Percentiles rank a stretch among this genome's conserved stretches.
phyloP scores from a whole-genome alignment of 2,329 filamentous ascomycete species.

The Diaporthe sp. region DNA sequence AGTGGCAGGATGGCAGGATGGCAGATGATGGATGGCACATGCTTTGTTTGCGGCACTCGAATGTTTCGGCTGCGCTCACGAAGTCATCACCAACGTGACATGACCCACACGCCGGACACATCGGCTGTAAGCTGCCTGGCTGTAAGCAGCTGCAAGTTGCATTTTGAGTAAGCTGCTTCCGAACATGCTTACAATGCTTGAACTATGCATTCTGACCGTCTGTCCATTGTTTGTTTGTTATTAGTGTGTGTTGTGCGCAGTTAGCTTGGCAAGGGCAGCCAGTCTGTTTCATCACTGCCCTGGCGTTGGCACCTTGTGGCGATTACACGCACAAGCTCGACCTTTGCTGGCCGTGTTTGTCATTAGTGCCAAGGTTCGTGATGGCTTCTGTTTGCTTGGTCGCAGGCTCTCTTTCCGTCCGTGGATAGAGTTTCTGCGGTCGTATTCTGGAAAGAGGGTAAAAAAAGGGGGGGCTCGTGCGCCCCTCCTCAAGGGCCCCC shows the following conservation, averaged over 20 bases:
- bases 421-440: constrained; percentile 17
- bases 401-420: background rate
- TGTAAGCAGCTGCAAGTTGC: background rate
- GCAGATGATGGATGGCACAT: constrained; percentile 5
- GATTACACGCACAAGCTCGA: background rate
- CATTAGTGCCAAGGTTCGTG: background rate
- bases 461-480: constrained; percentile 21
- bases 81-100: constrained; percentile 20
- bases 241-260: too few species aligned
- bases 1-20: background rate
- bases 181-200: background rate
- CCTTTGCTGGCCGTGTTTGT: background rate
- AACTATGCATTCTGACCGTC: background rate
- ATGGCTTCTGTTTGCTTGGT: constrained; percentile 1
- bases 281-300: constrained; percentile 6
- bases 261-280: background rate
- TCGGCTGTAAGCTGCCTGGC: background rate
- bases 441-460: background rate
- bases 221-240: background rate
- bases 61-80: constrained; percentile 13
- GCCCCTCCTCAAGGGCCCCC: background rate
- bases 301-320: background rate
- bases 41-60: constrained; percentile 20
- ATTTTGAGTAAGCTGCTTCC: background rate
- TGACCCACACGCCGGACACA: constrained; percentile 9